These are phyloP conservation scores for Fusarium pseudoanthophilum DNA, from an alignment of 2,329 filamentous ascomycete genomes.

Conservation along the genomic window DNA sequence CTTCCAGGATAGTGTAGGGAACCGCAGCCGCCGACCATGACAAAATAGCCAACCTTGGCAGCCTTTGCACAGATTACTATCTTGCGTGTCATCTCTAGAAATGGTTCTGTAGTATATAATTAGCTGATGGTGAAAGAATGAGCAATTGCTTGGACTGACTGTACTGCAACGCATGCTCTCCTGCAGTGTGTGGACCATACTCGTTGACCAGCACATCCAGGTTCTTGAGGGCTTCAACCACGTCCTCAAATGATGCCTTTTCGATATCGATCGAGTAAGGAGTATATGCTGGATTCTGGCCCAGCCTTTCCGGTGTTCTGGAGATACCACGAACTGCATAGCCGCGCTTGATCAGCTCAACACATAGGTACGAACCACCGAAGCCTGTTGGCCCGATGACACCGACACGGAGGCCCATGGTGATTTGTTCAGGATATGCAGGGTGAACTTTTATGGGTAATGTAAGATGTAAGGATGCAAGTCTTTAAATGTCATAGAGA, in stretches of 20 bases:
- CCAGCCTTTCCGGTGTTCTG: background rate
- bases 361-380: background rate
- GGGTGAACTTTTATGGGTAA: background rate
- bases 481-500: background rate
- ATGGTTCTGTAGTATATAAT: background rate
- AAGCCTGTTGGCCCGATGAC: background rate
- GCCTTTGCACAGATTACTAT: conserved; percentile 7
- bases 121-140: background rate
- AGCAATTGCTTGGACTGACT: background rate
- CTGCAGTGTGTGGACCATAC: background rate
- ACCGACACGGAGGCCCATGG: background rate
- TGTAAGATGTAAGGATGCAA: background rate
- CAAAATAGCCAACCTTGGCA: conserved; percentile 12
- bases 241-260: background rate
- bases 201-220: background rate
- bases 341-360: background rate
- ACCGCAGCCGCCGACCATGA: conserved; percentile 13
- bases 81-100: conserved; percentile 1
- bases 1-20: background rate
- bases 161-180: background rate
- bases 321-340: background rate
- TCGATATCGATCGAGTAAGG: background rate
- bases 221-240: background rate
- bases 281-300: background rate
- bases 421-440: background rate